Evolutionary conservation across 805 yeast species (phyloP), one percentile per base, ranked within the genome.

Genomic region (Millerozyma acaciae): DNA sequence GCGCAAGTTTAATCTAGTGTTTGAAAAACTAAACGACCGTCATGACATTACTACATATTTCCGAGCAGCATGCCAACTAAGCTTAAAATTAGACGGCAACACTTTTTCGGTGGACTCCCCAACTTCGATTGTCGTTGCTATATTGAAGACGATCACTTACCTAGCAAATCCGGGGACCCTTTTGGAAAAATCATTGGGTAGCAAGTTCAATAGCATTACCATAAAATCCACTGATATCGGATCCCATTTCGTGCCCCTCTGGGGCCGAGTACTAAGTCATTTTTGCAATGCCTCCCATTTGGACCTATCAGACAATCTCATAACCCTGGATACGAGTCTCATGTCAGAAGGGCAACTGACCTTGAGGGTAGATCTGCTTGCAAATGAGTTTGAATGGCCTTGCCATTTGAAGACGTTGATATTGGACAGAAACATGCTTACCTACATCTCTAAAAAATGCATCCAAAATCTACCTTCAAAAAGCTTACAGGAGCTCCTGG

Each of bases 171-270:
- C 54, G 16, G 33, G 36, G 20, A 37, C 34, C 6, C 16, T 13
- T 5, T 16, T 28, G 6, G 12, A 41, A 7, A 32, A 35, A 13
- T 22, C 32, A 5, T 35, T 56, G 6, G 33, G 49, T 10, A 37
- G 40, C 9, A 52, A 57, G 33, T 26, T 61, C 25, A 29, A 30
- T 3, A 13, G 32, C 6, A 15, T 65, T 4, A 45, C 60, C 10
- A 50, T 65, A 13, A 37, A 41, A 13, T 47, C 53, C n/a, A 59
- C 65, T 9, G 63, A 62, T 24, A 53, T 65, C 2, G 69, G 70
- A 4, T 44, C 46, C 6, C 46, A 53, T 32, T 62, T 44, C 38
- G 53, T 52, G 3, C 28, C 41, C 3, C 51, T 51, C 32, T 65
- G 70, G 70, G 47, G 53, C 21, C 45, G 44, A 25, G 39, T 63